These are phyloP conservation scores for Alternaria alternata DNA, from an alignment of 2,329 filamentous ascomycete genomes.

Conservation along the genomic window DNA sequence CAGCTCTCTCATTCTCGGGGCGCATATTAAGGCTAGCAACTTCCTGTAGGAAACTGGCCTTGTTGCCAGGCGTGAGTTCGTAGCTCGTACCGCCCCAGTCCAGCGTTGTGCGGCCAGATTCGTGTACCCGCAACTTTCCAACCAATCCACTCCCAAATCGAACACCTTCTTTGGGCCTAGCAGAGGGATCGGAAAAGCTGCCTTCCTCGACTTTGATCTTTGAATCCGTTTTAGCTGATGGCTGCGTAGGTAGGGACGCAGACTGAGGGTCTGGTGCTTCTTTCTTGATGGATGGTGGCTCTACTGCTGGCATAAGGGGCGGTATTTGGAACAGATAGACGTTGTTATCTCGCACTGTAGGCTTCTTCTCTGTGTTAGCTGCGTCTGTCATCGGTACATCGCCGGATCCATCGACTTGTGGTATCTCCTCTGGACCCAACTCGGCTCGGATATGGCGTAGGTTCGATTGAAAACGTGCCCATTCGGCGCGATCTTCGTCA, in stretches of 20 bases:
- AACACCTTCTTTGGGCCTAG: conserved; percentile 30
- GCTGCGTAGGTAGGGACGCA: conserved; percentile 20
- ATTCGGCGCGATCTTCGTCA: conserved; percentile 61
- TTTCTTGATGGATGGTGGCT: conserved; percentile 49
- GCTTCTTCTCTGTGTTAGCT: conserved; percentile 26
- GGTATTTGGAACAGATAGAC: conserved; percentile 72
- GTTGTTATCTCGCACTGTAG: conserved; percentile 57
- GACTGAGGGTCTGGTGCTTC: conserved; percentile 29
- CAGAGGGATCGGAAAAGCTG: conserved; percentile 28
- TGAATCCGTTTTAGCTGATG: conserved; percentile 26
- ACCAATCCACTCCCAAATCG: conserved; percentile 62
- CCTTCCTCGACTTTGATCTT: conserved; percentile 46
- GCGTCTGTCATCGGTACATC: conserved; percentile 51
- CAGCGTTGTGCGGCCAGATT: conserved; percentile 67
- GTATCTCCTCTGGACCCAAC: conserved; percentile 51
- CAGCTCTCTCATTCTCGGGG: conserved; percentile 47
- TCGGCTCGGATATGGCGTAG: conserved; percentile 58
- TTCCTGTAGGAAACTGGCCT: conserved; percentile 68
- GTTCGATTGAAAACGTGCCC: conserved; percentile 58
- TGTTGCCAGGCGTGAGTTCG: conserved; percentile 64
- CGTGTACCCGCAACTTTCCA: conserved; percentile 68
- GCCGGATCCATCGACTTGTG: conserved; percentile 50
- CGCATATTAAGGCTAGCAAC: conserved; percentile 54
- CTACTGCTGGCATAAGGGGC: conserved; percentile 66
- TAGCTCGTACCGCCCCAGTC: conserved; percentile 70